A percentile compares a stretch with the other conserved stretches of the same genome.
Conservation (phyloP, 2,329 filamentous ascomycete genomes). For the Fusarium papillatum region DNA sequence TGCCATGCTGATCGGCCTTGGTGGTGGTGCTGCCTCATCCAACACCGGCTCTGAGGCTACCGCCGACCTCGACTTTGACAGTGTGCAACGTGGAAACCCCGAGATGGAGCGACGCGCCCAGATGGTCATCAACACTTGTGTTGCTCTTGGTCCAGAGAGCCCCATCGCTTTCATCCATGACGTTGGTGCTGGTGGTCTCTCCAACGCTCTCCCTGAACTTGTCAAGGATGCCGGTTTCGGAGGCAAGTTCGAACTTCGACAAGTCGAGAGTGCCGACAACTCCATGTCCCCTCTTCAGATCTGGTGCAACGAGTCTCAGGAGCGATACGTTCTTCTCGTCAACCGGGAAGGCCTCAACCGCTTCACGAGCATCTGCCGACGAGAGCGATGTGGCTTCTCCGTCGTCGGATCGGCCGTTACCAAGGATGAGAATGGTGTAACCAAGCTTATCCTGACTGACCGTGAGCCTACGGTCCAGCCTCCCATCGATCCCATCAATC, state of each 20-base stretch:
- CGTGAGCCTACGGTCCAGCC: constrained; percentile 81
- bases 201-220: constrained; percentile 80
- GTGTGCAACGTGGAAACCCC: constrained; percentile 96
- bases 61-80: constrained; percentile 95
- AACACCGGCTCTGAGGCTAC: constrained; percentile 89
- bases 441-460: constrained; percentile 85
- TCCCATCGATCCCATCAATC: constrained; percentile 78
- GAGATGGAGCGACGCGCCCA: constrained; percentile 96
- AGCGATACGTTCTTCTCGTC: constrained; percentile 93
- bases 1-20: constrained; percentile 97
- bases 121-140: constrained; percentile 97
- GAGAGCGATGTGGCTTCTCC: constrained; percentile 94
- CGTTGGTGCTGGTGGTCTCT: constrained; percentile 89
- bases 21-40: constrained; percentile 94
- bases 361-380: constrained; percentile 77
- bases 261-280: constrained; percentile 90
- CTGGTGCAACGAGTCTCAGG: constrained; percentile 98
- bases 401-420: constrained; percentile 85
- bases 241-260: constrained; percentile 93
- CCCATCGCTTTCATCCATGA: constrained; percentile 98
- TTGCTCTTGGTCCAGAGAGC: constrained; percentile 84
- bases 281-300: constrained; percentile 95
- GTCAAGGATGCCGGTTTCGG: constrained; percentile 94
- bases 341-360: constrained; percentile 84
- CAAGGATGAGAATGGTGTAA: constrained; percentile 71